These are phyloP conservation scores for Pleurotus salmoneostramineus DNA, from an alignment of 768 basidiomycete genomes.

Conservation along the genomic window DNA sequence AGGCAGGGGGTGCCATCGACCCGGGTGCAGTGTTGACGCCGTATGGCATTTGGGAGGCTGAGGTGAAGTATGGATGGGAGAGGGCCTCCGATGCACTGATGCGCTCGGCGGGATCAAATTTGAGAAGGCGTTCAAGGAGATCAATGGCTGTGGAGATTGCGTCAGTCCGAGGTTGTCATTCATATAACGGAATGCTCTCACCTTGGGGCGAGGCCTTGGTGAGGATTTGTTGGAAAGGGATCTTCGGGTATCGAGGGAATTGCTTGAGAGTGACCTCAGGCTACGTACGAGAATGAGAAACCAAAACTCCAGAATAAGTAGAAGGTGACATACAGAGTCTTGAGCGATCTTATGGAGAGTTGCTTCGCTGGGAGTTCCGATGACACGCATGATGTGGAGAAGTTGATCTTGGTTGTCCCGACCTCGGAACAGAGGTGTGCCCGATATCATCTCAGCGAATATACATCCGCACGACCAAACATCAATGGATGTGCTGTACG, in stretches of 20 bases:
- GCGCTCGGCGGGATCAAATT: constrained; percentile 92
- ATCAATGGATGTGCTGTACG: constrained; percentile 97
- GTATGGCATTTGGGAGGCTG: constrained; percentile 38
- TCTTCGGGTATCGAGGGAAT: constrained; percentile 84
- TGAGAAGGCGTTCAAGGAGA: constrained; percentile 88
- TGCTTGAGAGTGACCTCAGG: constrained; percentile 82
- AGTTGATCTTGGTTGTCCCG: constrained; percentile 97
- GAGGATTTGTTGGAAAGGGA: constrained; percentile 75
- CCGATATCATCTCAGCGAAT: constrained; percentile 99
- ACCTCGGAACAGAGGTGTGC: constrained; percentile 94
- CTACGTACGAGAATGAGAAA: constrained; percentile 35
- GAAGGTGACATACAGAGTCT: constrained; percentile 69
- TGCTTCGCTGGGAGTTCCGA: constrained; percentile 91
- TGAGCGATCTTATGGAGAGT: constrained; percentile 84
- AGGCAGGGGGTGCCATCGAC: constrained; percentile 64
- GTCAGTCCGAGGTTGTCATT: constrained; percentile 4
- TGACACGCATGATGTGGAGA: constrained; percentile 95
- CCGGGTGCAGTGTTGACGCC: constrained; percentile 42
- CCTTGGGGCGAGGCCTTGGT: constrained; percentile 87
- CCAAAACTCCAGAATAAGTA: constrained; percentile 1
- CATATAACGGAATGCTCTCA: constrained; percentile 17
- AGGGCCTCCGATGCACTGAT: constrained; percentile 90
- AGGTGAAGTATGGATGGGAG: constrained; percentile 87
- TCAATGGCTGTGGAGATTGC: constrained; percentile 68
- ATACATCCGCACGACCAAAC: constrained; percentile 99